Evolutionary conservation across 352 stramenopile genomes (phyloP), one percentile per base, ranked within the genome.

Genomic region (Globisporangium perplexum): DNA sequence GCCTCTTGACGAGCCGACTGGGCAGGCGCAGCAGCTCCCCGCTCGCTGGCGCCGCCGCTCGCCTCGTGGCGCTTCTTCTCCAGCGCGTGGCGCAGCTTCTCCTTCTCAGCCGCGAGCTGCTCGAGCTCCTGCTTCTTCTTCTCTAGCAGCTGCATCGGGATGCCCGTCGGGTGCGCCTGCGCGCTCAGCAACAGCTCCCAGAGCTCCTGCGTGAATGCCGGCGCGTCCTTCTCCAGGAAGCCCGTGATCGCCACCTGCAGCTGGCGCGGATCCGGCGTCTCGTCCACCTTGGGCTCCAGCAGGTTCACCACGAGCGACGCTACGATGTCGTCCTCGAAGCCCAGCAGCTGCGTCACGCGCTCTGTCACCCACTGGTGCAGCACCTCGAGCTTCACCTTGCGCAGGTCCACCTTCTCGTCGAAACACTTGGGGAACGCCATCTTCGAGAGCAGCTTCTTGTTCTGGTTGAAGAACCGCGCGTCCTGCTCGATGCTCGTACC

Each of bases 311-410:
- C 72, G 60, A 93, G 77, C 28, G 84, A 77, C 36, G 94, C 74
- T 15, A 97, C 83, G 51, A 97, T 96, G 55, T 97, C 90, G 65
- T 97, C 90, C 54, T 97, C 88, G 46, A 96, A 96, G 52, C 87
- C 86, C 51, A 97, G 57, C 26, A 97, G 60, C 55, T 91, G 59
- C 45, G 88, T 96, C 41, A 97, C 74, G 30, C 83, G 74, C 64
- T 96, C 79, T 0, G 76, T 70, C 43, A 97, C 74, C 90, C 90
- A 97, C 66, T 95, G 77, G 57, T 77, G 66, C 53, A 97, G 88
- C 47, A 97, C 88, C 51, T 95, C 83, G 48, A 84, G 76, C 69
- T 97, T 93, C 51, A 97, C 86, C 55, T 96, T 96, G 47, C 71
- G 65, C 55, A 97, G 72, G 57, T 97, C 76, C 53, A 93, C 82